Conservation (phyloP, 2,329 filamentous ascomycete species). For the Neurospora sp. region DNA sequence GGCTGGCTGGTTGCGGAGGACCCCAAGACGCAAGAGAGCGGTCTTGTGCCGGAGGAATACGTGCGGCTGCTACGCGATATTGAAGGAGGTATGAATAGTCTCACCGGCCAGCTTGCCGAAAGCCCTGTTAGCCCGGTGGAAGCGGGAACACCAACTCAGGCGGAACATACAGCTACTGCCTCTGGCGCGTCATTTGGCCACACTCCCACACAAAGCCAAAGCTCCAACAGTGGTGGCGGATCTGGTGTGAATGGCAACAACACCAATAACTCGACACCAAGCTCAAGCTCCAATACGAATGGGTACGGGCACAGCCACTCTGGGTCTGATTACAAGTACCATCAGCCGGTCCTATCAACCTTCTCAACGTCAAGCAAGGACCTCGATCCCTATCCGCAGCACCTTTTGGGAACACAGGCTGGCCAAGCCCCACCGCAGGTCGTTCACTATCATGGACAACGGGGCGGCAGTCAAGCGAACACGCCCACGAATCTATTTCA, state of each 20-base stretch:
- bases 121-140: conserved; percentile 40
- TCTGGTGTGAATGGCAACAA: conserved; percentile 8
- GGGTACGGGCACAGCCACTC: conserved; percentile 23
- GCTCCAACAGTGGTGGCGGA: conserved; percentile 19
- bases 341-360: conserved; percentile 57
- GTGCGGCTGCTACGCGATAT: conserved; percentile 88
- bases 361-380: conserved; percentile 65
- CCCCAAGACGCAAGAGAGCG: conserved; percentile 86
- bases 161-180: conserved; percentile 34
- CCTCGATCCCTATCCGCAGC: conserved; percentile 57
- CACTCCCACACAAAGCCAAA: conserved; percentile 31
- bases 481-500: conserved; percentile 49
- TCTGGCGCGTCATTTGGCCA: conserved; percentile 30
- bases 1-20: conserved; percentile 97
- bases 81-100: conserved; percentile 73
- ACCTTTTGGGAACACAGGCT: conserved; percentile 51
- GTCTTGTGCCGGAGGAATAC: conserved; percentile 92
- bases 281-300: conserved; percentile 29
- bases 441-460: conserved; percentile 57
- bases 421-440: conserved; percentile 57
- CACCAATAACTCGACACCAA: conserved; percentile 15
- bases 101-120: conserved; percentile 52
- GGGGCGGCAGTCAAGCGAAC: conserved; percentile 57
- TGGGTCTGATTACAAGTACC: conserved; percentile 30
- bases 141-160: conserved; percentile 51